Evolutionary conservation across 192 early-diverging fungal species (phyloP).

Genomic region (Neocallimastix lanati): DNA sequence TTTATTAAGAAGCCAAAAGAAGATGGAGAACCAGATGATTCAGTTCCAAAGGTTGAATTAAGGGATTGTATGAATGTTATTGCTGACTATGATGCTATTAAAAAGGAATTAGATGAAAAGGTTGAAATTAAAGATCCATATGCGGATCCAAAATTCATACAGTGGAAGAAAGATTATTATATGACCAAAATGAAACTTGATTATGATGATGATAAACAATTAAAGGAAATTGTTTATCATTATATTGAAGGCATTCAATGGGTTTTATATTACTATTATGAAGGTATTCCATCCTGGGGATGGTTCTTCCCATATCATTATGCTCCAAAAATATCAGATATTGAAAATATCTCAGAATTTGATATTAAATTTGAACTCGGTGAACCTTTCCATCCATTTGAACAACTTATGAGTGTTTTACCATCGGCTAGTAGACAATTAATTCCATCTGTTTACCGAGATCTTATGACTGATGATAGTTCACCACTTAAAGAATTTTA

Average conservation of each 20-base stretch:
- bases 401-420: conserved; percentile 97
- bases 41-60: background rate
- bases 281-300: conserved; percentile 88
- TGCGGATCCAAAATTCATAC: background rate
- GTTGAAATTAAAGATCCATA: background rate
- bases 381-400: conserved; percentile 80
- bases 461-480: conserved; percentile 60
- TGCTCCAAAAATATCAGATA: conserved; percentile 32
- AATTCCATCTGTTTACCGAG: conserved; percentile 56
- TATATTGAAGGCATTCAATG: conserved; percentile 19
- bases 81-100: background rate
- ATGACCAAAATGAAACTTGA: background rate
- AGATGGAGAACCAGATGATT: background rate
- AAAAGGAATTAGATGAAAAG: background rate
- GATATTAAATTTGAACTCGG: conserved; percentile 61
- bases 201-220: background rate
- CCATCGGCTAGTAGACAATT: conserved; percentile 68
- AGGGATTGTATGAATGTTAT: background rate
- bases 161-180: background rate
- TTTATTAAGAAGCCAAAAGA: background rate
- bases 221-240: background rate
- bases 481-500: conserved; percentile 94
- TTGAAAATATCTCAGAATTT: conserved; percentile 20
- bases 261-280: conserved; percentile 93
- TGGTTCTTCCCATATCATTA: conserved; percentile 99